Percentiles rank a stretch among this genome's conserved stretches.
Conservation (phyloP, 2,329 filamentous ascomycete species). For the Aureobasidium lini region DNA sequence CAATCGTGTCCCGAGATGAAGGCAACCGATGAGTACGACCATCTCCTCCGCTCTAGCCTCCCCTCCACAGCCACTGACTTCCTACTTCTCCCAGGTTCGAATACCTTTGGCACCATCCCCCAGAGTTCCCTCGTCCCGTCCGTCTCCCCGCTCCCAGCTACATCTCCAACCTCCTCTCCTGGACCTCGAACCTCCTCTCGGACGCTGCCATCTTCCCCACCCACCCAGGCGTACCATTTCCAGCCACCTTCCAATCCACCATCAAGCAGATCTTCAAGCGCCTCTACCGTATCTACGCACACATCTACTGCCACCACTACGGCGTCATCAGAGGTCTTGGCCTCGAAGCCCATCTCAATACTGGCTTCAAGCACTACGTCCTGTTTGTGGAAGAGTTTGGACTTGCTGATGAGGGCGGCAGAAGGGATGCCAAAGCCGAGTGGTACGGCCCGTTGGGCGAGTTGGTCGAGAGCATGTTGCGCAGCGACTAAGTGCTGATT, state of each 20-base stretch:
- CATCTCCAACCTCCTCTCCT: constrained; percentile 94
- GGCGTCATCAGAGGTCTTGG: constrained; percentile 91
- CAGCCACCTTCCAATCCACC: constrained; percentile 79
- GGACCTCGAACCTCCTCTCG: constrained; percentile 92
- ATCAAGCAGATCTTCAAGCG: constrained; percentile 99
- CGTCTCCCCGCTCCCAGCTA: constrained; percentile 98
- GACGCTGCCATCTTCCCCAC: constrained; percentile 88
- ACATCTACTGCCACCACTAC: constrained; percentile 98
- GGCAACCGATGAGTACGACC: constrained; percentile 85
- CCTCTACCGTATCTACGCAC: constrained; percentile 94
- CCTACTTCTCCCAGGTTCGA: constrained; percentile 60
- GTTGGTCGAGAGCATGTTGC: constrained; percentile 94
- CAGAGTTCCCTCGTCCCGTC: constrained; percentile 89
- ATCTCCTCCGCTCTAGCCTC: background rate
- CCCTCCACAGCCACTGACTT: background rate
- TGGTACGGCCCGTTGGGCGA: constrained; percentile 96
- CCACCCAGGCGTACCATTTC: constrained; percentile 74
- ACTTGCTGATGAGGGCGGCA: constrained; percentile 63
- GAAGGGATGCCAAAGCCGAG: constrained; percentile 45
- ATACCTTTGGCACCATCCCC: constrained; percentile 96
- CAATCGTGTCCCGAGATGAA: constrained; percentile 99
- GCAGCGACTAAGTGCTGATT: constrained; percentile 59
- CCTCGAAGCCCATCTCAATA: constrained; percentile 94
- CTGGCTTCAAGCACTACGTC: constrained; percentile 99
- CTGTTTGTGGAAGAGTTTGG: constrained; percentile 96